These are phyloP conservation scores for Hevea brasiliensis DNA, from an alignment of 345 rosid genomes.

Conservation along the genomic window DNA sequence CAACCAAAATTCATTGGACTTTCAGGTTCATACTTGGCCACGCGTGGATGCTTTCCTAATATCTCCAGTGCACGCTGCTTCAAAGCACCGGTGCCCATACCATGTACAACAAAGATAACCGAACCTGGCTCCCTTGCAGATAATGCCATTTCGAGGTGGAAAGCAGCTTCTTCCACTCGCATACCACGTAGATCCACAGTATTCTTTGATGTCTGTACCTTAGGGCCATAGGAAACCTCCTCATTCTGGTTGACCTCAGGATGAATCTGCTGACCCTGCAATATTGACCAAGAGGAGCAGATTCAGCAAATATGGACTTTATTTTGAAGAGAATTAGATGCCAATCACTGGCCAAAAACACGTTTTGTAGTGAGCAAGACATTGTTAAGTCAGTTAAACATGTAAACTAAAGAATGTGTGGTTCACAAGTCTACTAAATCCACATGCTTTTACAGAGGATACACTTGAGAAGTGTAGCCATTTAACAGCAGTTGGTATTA, in stretches of 20 bases:
- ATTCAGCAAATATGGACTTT: conserved; percentile 8
- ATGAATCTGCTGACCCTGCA: conserved; percentile 32
- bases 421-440: background rate
- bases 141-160: conserved; percentile 64
- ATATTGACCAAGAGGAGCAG: conserved; percentile 8
- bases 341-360: background rate
- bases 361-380: background rate
- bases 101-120: conserved; percentile 70
- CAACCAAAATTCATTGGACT: conserved; percentile 81
- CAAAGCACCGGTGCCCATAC: conserved; percentile 76
- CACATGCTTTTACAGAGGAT: background rate
- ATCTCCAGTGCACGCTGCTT: conserved; percentile 64
- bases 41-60: conserved; percentile 56
- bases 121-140: conserved; percentile 47
- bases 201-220: conserved; percentile 71
- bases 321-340: background rate
- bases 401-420: background rate
- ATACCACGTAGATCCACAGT: conserved; percentile 78
- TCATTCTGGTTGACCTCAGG: conserved; percentile 29
- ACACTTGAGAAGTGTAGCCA: background rate
- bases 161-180: conserved; percentile 75
- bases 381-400: background rate
- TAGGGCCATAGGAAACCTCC: conserved; percentile 38
- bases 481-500: background rate
- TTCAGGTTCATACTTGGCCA: conserved; percentile 64